phyloP scores from a whole-genome alignment of 768 basidiomycete species.

The Mycena filopes region DNA sequence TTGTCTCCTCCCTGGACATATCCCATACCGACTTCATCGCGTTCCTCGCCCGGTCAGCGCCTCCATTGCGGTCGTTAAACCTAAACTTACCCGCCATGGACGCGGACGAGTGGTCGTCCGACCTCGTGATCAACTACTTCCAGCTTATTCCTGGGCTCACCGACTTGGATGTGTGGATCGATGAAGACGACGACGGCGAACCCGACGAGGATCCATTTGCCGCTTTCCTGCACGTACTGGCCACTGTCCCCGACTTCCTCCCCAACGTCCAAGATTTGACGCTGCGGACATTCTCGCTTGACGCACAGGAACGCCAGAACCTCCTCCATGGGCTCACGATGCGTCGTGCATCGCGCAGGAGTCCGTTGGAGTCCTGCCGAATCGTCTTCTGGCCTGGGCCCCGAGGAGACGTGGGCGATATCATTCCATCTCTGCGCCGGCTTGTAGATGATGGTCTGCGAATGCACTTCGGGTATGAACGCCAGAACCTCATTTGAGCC shows the following conservation, averaged over 20 bases:
- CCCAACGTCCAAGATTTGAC: constrained; percentile 7
- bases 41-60: not conserved
- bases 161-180: not conserved
- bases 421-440: no score
- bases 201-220: not conserved
- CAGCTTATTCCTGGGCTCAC: constrained; percentile 3
- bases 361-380: no score
- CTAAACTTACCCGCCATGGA: not conserved
- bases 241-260: not conserved
- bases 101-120: not conserved
- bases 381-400: no score
- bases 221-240: not conserved
- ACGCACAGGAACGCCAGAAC: no score
- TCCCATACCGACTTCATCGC: not conserved
- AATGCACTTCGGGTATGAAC: no score
- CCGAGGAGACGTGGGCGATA: no score
- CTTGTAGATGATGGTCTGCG: no score
- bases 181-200: not conserved
- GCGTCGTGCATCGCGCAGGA: no score
- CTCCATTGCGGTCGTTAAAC: not conserved
- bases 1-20: constrained; percentile 6
- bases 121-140: not conserved
- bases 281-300: no score
- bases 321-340: no score
- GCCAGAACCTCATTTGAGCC: no score